A percentile compares a stretch with the other conserved stretches of the same genome.
These are phyloP conservation scores for Pseudogymnoascus sp. DNA, from an alignment of 2,329 filamentous ascomycete genomes.

Conservation along the genomic window DNA sequence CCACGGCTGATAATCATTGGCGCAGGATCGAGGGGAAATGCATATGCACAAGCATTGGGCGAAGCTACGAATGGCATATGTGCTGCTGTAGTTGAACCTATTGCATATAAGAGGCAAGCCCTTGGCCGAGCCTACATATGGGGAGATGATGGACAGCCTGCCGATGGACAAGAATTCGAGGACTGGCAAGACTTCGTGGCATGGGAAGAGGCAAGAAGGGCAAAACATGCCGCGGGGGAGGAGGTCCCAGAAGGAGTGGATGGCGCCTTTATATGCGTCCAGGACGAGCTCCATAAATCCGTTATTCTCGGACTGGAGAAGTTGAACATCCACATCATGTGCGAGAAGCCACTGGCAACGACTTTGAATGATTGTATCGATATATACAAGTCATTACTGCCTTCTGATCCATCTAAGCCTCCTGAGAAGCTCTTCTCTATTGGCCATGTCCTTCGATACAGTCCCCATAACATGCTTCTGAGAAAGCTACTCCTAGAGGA, in stretches of 20 bases:
- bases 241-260: constrained; percentile 36
- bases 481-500: constrained; percentile 70
- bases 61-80: constrained; percentile 60
- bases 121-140: constrained; percentile 70
- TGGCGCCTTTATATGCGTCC: constrained; percentile 62
- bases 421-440: constrained; percentile 66
- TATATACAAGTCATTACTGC: constrained; percentile 55
- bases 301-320: constrained; percentile 68
- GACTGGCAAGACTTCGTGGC: constrained; percentile 69
- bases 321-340: constrained; percentile 74
- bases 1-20: constrained; percentile 72
- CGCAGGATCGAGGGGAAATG: constrained; percentile 68
- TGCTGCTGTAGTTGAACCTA: constrained; percentile 72
- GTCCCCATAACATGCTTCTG: constrained; percentile 81
- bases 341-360: constrained; percentile 88
- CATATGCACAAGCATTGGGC: constrained; percentile 63
- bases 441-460: constrained; percentile 89
- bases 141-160: constrained; percentile 40
- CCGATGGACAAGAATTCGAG: constrained; percentile 59
- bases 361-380: constrained; percentile 68
- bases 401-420: constrained; percentile 29
- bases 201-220: constrained; percentile 59
- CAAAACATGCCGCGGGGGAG: constrained; percentile 42
- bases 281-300: constrained; percentile 82
- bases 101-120: constrained; percentile 63